Evolutionary conservation across 2,329 filamentous ascomycete species (phyloP), one percentile per base, ranked within the genome.

Genomic region (Cordyceps fumosorosea): DNA sequence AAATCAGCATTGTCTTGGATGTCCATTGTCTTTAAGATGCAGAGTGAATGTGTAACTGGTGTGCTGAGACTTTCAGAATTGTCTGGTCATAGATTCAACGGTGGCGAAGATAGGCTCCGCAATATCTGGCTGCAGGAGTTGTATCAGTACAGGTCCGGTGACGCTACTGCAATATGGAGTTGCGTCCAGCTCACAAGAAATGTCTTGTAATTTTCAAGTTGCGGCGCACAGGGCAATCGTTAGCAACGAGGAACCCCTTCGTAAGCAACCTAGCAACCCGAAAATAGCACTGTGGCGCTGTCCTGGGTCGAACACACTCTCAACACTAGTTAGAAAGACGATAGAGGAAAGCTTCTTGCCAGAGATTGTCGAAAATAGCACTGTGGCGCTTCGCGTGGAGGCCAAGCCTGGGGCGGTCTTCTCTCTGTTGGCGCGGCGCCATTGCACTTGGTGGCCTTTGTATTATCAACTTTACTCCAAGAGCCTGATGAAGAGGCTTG

Each of bases 201-300:
- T 47, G 18, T 22, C 34, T 37, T 37, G 34, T 37, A 11, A 11
- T 37, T 37, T 47, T 8, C n/a, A 47, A 22, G 44, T 22, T 47
- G 44, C 20, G n/a, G n/a, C 11, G 16, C 24, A 29, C 26, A 40
- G 20, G 42, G 11, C 16, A 24, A 22, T 47, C 29, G 29, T 29
- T 29, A 29, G 29, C 29, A 22, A 44, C n/a, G 32, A 29, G 47
- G 22, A 18, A 34, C 26, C 34, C 34, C 34, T 37, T 26, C 11
- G 40, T 37, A 45, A 60, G 47, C 47, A 54, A 14, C 22, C 56
- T 29, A 3, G 22, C 34, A 37, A 37, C 11, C 42, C 51, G 56
- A 59, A 59, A 59, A 58, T 32, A 59, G 56, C 24, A 37, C 6
- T 44, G 56, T 51, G 47, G 56, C 56, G 56, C 29, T 45, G n/a